Evolutionary conservation across 129 eudicot genomes (phyloP).

Genomic region (Escallonia herrerae): DNA sequence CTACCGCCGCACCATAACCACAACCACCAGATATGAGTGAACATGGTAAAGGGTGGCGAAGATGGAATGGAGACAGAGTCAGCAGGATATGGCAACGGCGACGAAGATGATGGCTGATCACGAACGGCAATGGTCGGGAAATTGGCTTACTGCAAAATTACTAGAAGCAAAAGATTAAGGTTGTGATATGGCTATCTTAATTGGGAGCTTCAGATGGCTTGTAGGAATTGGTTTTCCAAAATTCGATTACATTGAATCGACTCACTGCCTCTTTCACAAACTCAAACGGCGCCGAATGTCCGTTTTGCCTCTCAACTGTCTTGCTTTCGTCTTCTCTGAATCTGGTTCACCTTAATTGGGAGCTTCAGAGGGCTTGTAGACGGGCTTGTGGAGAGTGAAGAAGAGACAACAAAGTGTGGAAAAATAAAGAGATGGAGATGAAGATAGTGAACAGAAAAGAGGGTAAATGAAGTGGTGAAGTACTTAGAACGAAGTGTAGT

Average conservation of each 20-base stretch:
- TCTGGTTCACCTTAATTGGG: constrained; percentile 12
- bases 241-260: constrained; percentile 84
- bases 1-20: too few species aligned
- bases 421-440: constrained; percentile 2
- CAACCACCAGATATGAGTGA: too few species aligned
- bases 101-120: too few species aligned
- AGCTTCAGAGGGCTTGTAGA: neutral
- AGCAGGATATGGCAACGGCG: too few species aligned
- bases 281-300: constrained; percentile 92
- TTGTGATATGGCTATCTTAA: too few species aligned
- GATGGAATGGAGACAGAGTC: too few species aligned
- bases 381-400: too few species aligned
- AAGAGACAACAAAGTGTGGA: too few species aligned
- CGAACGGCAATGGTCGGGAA: too few species aligned
- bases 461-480: neutral
- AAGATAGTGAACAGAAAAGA: neutral
- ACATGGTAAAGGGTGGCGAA: too few species aligned
- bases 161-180: too few species aligned
- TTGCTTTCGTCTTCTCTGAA: constrained; percentile 21
- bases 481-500: neutral
- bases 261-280: constrained; percentile 84
- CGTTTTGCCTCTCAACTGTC: constrained; percentile 41
- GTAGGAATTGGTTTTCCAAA: constrained; percentile 64
- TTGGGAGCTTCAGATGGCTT: constrained; percentile 16
- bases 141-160: too few species aligned